Base-by-base conservation (phyloP, 306 rosid species). In the Dryas octopetala region DNA sequence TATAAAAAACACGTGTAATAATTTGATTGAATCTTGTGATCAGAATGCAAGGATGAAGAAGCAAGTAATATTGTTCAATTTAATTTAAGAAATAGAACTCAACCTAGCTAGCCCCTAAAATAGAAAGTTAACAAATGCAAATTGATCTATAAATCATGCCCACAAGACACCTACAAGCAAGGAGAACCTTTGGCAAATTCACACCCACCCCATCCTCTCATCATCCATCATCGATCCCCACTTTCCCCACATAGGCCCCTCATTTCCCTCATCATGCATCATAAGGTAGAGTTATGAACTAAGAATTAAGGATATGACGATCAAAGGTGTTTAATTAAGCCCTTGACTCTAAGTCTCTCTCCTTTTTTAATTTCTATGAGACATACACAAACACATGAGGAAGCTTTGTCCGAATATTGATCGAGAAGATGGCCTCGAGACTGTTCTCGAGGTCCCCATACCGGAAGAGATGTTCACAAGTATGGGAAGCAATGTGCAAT, bases 371-470 rank as follows among this genome's bases (percentile, higher is more conserved):
- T 14, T 74, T 46, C 43, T 10, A 58, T 17, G 83, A 74, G 62
- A 70, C 77, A 51, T 75, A 44, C 65, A 59, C 26, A 38, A 77
- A 57, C 74, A 74, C 47, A 81, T 91, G 80, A 89, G 95, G 80
- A 92, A 93, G 85, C 90, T 91, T n/a, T 91, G 97, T 84, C 98
- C 97, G 10, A 95, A 91, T 77, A 78, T 90, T 4, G 90, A 91
- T 15, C 83, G 64, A 79, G 98, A 91, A 47, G 98, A 95, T 84
- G 93, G 95, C 67, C 88, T 95, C 54, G 98, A 91, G 81, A 95
- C 97, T 0, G 90, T 95, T 69, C 96, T 95, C 2, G 97, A 95
- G 85, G 92, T 95, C 23, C 97, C 97, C 0, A 86, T 95, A 75
- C 98, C 98, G 0, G 97, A 91, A 74, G 98, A 95, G 80, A 87